Base-by-base conservation (phyloP, 345 rosid genomes). In the Bruguiera sexangula region DNA sequence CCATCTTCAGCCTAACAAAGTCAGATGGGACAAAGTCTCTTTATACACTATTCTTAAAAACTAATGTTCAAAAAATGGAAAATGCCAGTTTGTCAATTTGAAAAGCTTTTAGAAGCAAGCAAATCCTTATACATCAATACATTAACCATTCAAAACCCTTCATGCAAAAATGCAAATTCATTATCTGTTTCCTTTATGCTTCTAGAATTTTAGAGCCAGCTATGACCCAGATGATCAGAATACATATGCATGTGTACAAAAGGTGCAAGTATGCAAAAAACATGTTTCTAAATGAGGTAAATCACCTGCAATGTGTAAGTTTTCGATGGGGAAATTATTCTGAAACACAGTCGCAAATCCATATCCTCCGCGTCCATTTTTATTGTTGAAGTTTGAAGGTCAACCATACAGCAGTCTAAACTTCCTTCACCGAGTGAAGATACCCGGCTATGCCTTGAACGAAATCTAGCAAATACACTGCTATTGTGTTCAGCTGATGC, bases 331-430 rank as follows among this genome's bases (percentile, higher is more conserved):
- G 96, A 86, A 72, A 92, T 84, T 69, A 92, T 85, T 78, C 96
- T 85, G 80, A 92, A 92, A 75, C 98, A 92, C 52, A 92, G 96
- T 62, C 96, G 87, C 62, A 89, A 78, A 82, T 88, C 85, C 54
- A 84, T 75, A 73, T 89, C 94, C 63, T 89, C 96, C 51, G 96
- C 89, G 13, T 92, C 94, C 72, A 88, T 73, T 80, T 92, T 92
- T 73, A 89, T 76, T 65, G 83, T 81, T 54, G 96, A 85, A 19
- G 89, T 88, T 18, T 62, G 86, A 77, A 92, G 92, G 84, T 89
- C 91, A 63, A 92, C 70, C 66, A 82, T 69, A 22, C 69, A 78
- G 70, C 82, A 88, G n/a, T 78, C 87, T 54, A 81, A 71, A 75
- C 72, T 83, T 68, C 80, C 90, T 58, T 85, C 91, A 74, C 62